phyloP scores from a whole-genome alignment of 495 filamentous ascomycete genomes.

The Penicillium canariense region DNA sequence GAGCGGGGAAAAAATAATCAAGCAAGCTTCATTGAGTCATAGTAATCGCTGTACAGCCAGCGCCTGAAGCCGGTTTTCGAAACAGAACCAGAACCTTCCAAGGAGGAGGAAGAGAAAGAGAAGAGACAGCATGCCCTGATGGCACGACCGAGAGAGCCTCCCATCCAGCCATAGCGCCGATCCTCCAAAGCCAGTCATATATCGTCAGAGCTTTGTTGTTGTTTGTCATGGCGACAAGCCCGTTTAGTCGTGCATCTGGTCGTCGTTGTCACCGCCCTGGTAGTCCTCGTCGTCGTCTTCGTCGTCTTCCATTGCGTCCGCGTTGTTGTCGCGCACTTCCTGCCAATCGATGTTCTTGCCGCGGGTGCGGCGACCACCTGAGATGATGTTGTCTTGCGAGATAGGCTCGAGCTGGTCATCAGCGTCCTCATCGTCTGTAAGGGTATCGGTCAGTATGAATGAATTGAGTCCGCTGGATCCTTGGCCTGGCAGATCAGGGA shows the following conservation, averaged over 20 bases:
- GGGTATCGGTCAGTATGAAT: slow-evolving; percentile 9
- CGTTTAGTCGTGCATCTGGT: slow-evolving; percentile 47
- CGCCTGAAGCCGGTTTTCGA: not conserved
- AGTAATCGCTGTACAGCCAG: slow-evolving; percentile 10
- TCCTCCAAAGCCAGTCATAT: slow-evolving; percentile 18
- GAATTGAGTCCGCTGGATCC: too few relatives aligned
- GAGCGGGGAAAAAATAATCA: not conserved
- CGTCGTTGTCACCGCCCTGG: slow-evolving; percentile 32
- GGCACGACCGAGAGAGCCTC: slow-evolving; percentile 7
- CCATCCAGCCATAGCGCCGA: slow-evolving; percentile 20
- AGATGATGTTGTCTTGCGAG: slow-evolving; percentile 81
- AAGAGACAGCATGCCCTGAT: not conserved
- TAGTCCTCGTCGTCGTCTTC: slow-evolving; percentile 75
- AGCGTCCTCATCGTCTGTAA: slow-evolving; percentile 59
- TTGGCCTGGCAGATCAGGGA: too few relatives aligned
- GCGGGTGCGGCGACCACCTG: slow-evolving; percentile 76
- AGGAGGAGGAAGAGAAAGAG: not conserved
- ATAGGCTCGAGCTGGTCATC: slow-evolving; percentile 89
- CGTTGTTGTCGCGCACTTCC: slow-evolving; percentile 63
- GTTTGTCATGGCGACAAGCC: slow-evolving; percentile 5
- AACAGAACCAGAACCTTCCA: not conserved
- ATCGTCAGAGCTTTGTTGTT: slow-evolving; percentile 14
- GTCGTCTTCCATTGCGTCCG: slow-evolving; percentile 67
- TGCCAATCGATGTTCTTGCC: slow-evolving; percentile 79
- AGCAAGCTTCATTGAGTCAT: slow-evolving; percentile 20